These are phyloP conservation scores for Erythrophleum fordii DNA, from an alignment of 306 rosid species.

Conservation along the genomic window DNA sequence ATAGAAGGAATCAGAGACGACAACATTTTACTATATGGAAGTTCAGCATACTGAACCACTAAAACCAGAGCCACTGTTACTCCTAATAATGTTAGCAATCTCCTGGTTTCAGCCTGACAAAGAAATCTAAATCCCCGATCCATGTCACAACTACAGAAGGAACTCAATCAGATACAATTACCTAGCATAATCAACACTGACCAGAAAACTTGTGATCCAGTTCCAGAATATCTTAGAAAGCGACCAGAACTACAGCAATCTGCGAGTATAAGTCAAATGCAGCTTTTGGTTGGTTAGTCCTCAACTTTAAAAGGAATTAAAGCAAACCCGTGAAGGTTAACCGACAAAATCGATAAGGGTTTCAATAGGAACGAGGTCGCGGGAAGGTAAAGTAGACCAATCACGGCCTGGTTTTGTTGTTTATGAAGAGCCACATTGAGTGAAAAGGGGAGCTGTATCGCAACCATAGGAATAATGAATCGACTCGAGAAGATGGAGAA, in stretches of 20 bases:
- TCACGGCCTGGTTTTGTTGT: background rate
- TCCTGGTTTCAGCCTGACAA: conserved; percentile 56
- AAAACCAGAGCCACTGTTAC: conserved; percentile 56
- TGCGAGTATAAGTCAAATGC: background rate
- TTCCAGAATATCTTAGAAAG: background rate
- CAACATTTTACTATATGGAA: conserved; percentile 57
- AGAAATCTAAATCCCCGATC: conserved; percentile 58
- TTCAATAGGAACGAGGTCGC: background rate
- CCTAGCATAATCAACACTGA: background rate
- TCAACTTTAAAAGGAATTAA: conserved; percentile 23
- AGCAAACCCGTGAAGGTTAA: conserved; percentile 33
- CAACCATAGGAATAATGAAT: conserved; percentile 1
- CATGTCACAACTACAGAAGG: conserved; percentile 45
- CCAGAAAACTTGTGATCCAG: conserved; percentile 16
- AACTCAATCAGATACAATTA: background rate
- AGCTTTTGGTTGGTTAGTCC: background rate
- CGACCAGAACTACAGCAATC: background rate
- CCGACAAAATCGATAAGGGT: conserved; percentile 16
- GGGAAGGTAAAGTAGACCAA: conserved; percentile 4
- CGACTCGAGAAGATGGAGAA: background rate
- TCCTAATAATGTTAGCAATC: conserved; percentile 61
- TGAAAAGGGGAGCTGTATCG: background rate
- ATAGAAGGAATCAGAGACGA: conserved; percentile 55
- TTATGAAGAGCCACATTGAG: background rate
- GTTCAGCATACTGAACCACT: conserved; percentile 66